A percentile compares a stretch with the other conserved stretches of the same genome.
phyloP scores from a whole-genome alignment of 2,329 filamentous ascomycete species.

The Calonectria hawksworthii region DNA sequence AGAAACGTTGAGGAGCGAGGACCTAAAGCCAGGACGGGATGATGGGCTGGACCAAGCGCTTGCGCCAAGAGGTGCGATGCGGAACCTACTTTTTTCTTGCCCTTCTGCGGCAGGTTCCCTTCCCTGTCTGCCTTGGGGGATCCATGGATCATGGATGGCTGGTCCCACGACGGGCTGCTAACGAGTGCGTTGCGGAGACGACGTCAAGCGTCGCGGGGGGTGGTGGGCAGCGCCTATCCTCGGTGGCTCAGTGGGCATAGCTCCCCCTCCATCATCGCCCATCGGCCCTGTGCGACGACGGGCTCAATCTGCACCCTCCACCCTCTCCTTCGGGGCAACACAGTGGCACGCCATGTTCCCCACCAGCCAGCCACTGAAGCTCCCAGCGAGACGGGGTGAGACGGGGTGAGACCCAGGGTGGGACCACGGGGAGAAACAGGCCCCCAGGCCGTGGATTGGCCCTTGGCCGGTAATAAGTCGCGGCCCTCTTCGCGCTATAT shows the following conservation, averaged over 20 bases:
- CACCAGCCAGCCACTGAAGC: constrained; percentile 22
- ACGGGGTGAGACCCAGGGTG: constrained; percentile 17
- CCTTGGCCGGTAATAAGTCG: not conserved
- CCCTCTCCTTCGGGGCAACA: not conserved
- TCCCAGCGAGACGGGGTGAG: constrained; percentile 15
- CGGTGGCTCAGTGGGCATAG: constrained; percentile 13
- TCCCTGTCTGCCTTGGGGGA: constrained; percentile 14
- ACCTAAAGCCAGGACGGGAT: not conserved
- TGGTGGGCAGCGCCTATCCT: not conserved
- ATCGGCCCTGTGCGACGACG: not conserved
- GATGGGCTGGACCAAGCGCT: constrained; percentile 8
- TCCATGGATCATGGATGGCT: constrained; percentile 5
- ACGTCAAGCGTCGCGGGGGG: constrained; percentile 5
- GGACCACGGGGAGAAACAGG: constrained; percentile 1
- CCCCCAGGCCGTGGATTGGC: not conserved
- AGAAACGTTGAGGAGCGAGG: constrained; percentile 9
- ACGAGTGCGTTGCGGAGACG: constrained; percentile 8
- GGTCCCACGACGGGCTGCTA: not conserved
- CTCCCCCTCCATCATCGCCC: not conserved
- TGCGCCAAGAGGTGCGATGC: constrained; percentile 13
- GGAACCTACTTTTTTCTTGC: constrained; percentile 3
- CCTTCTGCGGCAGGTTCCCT: constrained; percentile 2
- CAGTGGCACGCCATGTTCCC: constrained; percentile 6
- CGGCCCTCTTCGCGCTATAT: not conserved
- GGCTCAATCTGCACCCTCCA: constrained; percentile 1